These are phyloP conservation scores for Trichopus zeylanicus DNA, from an alignment of 116 monocot species.

Conservation along the genomic window DNA sequence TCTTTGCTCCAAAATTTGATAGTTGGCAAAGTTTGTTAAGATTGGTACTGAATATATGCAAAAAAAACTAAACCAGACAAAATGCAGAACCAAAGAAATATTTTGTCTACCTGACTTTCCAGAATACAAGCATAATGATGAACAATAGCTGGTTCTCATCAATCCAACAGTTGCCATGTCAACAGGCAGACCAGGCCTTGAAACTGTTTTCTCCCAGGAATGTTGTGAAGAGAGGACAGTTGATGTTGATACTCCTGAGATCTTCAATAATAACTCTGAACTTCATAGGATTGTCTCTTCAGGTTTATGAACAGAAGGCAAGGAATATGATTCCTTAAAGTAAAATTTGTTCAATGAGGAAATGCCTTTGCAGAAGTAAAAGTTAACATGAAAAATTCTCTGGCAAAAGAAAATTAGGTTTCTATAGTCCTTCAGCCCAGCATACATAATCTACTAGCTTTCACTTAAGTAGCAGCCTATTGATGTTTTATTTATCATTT, in stretches of 20 bases:
- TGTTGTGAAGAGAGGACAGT: background rate
- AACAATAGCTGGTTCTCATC: slow-evolving; percentile 1
- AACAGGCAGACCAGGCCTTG: background rate
- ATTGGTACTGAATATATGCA: background rate
- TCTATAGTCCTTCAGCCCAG: too few species aligned
- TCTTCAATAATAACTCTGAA: slow-evolving; percentile 5
- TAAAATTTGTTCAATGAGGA: background rate
- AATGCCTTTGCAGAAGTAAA: background rate
- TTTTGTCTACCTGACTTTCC: slow-evolving; percentile 7
- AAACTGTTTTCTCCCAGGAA: background rate
- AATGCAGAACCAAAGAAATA: background rate
- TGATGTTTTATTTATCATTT: too few species aligned
- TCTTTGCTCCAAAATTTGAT: background rate
- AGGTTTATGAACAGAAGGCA: background rate
- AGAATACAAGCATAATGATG: slow-evolving; percentile 5
- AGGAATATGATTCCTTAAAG: background rate
- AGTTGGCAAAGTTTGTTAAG: background rate
- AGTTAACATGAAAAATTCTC: background rate
- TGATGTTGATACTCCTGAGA: slow-evolving; percentile 3
- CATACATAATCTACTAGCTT: too few species aligned
- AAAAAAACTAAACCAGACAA: background rate
- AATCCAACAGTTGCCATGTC: slow-evolving; percentile 1
- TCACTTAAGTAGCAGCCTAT: too few species aligned
- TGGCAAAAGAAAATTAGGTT: background rate
- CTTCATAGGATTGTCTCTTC: slow-evolving; percentile 5